Conservation (phyloP, 2,329 filamentous ascomycete species). For the Pestalotiopsis sp. region DNA sequence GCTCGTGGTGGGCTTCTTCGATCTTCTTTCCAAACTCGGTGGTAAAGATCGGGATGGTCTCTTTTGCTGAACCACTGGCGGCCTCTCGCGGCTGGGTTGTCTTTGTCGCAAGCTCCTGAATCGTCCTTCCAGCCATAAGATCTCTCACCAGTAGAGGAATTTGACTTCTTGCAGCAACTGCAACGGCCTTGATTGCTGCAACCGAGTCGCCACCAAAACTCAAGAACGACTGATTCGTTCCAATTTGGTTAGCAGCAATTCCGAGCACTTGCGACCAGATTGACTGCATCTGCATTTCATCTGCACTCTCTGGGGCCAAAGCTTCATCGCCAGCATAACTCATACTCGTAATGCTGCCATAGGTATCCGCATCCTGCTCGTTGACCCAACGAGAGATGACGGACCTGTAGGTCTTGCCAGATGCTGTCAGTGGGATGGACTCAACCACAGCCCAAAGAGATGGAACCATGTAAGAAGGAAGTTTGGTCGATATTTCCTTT, state of each 20-base stretch:
- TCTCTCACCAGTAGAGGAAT: slow-evolving; percentile 8
- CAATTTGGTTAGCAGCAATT: not conserved
- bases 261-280: slow-evolving; percentile 9
- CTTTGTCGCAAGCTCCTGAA: slow-evolving; percentile 6
- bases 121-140: slow-evolving; percentile 6
- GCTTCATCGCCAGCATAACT: not conserved
- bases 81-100: not conserved
- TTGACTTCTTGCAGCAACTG: not conserved
- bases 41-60: not conserved
- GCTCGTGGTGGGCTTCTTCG: not conserved
- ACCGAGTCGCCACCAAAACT: slow-evolving; percentile 14
- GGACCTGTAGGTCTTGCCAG: slow-evolving; percentile 16
- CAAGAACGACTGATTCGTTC: slow-evolving; percentile 7
- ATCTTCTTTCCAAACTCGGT: not conserved
- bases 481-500: not conserved
- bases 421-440: slow-evolving; percentile 16
- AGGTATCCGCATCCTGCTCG: slow-evolving; percentile 13
- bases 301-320: not conserved
- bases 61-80: not conserved
- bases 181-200: slow-evolving; percentile 10
- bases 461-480: slow-evolving; percentile 19
- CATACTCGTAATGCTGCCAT: not conserved
- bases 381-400: slow-evolving; percentile 10
- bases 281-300: slow-evolving; percentile 6
- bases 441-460: slow-evolving; percentile 11